phyloP scores from a whole-genome alignment of 805 yeast species.

The Candida krabiensis region DNA sequence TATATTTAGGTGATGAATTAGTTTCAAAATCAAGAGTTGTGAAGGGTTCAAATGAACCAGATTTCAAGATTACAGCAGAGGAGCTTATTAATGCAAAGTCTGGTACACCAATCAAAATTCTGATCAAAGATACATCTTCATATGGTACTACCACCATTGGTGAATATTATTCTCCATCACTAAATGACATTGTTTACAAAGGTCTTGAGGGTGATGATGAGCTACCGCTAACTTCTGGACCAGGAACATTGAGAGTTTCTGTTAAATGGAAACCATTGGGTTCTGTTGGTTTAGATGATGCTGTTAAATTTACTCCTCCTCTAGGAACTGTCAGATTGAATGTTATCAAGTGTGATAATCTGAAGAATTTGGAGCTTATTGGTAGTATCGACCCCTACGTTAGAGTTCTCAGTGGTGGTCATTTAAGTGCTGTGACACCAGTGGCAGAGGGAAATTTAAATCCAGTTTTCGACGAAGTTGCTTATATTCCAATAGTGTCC shows the following conservation, averaged over 20 bases:
- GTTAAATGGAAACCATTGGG: constrained; percentile 74
- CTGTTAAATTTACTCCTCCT: constrained; percentile 50
- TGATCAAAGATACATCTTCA: constrained; percentile 61
- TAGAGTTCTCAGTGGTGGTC: constrained; percentile 57
- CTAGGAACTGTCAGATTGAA: constrained; percentile 67
- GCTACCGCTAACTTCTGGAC: constrained; percentile 47
- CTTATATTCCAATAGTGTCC: constrained; percentile 60
- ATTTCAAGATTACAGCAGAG: constrained; percentile 67
- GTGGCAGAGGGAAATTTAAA: constrained; percentile 52
- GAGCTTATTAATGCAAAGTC: constrained; percentile 61
- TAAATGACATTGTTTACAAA: constrained; percentile 56
- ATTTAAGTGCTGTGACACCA: constrained; percentile 52
- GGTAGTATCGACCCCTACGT: constrained; percentile 80
- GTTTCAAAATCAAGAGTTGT: constrained; percentile 60
- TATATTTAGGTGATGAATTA: constrained; percentile 56
- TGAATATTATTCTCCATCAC: constrained; percentile 46
- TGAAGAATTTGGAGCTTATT: constrained; percentile 59
- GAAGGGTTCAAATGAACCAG: constrained; percentile 69
- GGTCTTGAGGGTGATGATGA: constrained; percentile 49
- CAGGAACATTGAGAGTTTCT: constrained; percentile 53
- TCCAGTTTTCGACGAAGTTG: constrained; percentile 60
- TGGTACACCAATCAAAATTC: constrained; percentile 51
- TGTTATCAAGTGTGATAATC: constrained; percentile 50
- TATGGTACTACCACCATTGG: constrained; percentile 51
- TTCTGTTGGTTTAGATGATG: constrained; percentile 45